Percentiles rank a stretch among this genome's conserved stretches.
These are phyloP conservation scores for Tetraselmis chui DNA, from an alignment of 139 green algal species.

Conservation along the genomic window DNA sequence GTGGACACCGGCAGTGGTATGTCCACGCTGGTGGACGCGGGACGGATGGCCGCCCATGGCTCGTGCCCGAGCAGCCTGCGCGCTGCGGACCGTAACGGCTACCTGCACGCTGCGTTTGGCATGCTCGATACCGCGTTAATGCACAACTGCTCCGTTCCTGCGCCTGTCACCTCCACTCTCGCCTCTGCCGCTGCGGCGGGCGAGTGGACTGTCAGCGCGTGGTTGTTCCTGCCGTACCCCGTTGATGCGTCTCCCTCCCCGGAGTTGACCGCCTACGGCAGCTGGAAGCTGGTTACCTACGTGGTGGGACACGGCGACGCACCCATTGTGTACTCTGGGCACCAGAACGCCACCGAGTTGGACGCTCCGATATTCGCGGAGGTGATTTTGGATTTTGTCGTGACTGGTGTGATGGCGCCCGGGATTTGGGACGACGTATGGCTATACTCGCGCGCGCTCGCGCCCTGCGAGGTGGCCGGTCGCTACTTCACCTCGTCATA, in stretches of 20 bases:
- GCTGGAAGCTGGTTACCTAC: conserved; percentile 8
- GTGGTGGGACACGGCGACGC: neutral
- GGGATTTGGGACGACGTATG: conserved; percentile 1
- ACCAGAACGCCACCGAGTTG: neutral
- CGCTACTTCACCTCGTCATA: conserved; percentile 5
- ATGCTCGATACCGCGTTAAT: neutral
- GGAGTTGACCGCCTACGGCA: neutral
- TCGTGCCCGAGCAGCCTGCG: neutral
- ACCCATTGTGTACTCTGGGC: neutral
- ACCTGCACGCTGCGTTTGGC: neutral
- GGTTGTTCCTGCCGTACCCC: conserved; percentile 5
- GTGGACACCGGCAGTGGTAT: neutral
- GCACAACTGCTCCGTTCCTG: neutral
- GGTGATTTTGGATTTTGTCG: neutral
- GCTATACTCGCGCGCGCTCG: conserved; percentile 1
- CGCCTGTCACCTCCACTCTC: neutral
- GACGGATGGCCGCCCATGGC: neutral
- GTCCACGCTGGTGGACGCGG: neutral
- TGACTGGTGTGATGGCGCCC: neutral
- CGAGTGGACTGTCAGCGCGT: neutral
- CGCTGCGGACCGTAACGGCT: conserved; percentile 3
- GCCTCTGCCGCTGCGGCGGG: neutral
- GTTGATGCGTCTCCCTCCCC: no score
- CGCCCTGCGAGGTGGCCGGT: neutral
- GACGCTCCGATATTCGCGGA: conserved; percentile 1